phyloP scores from a whole-genome alignment of 768 basidiomycete species.

The Pisolithus tinctorius region DNA sequence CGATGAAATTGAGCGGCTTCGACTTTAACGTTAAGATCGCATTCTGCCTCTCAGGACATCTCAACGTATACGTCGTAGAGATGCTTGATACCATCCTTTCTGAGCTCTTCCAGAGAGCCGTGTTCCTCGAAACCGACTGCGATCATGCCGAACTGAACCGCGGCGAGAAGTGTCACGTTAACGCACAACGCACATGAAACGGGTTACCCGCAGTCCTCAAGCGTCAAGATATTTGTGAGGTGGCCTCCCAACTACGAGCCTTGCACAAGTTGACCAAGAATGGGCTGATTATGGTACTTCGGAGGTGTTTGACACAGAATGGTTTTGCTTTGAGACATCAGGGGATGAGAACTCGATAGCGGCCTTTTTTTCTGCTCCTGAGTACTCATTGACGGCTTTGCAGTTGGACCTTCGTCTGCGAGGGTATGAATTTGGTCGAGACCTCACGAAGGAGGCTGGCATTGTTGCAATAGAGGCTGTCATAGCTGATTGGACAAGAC shows the following conservation, averaged over 20 bases:
- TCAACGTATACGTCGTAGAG: slow-evolving; percentile 92
- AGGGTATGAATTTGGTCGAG: slow-evolving; percentile 67
- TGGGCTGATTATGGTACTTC: slow-evolving; percentile 98
- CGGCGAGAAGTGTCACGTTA: background rate
- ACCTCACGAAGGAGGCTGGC: slow-evolving; percentile 56
- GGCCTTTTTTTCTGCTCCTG: slow-evolving; percentile 77
- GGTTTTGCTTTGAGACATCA: slow-evolving; percentile 98
- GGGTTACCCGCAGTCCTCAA: slow-evolving; percentile 90
- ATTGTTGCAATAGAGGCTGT: slow-evolving; percentile 71
- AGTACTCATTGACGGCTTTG: slow-evolving; percentile 59
- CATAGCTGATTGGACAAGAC: slow-evolving; percentile 58
- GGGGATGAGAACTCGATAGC: slow-evolving; percentile 93
- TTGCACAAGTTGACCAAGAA: slow-evolving; percentile 89
- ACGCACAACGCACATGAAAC: background rate
- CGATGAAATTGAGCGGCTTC: slow-evolving; percentile 80
- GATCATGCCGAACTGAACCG: slow-evolving; percentile 72
- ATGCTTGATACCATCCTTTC: slow-evolving; percentile 89
- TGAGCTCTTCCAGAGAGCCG: slow-evolving; percentile 72
- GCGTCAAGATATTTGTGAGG: slow-evolving; percentile 92
- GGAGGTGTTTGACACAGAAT: slow-evolving; percentile 94
- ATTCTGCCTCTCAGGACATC: slow-evolving; percentile 79
- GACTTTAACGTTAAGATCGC: slow-evolving; percentile 24
- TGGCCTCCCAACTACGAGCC: slow-evolving; percentile 89
- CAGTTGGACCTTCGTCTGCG: slow-evolving; percentile 54
- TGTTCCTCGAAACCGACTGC: slow-evolving; percentile 90